These are phyloP conservation scores for Vitis cinerea DNA, from an alignment of 164 flowering plant species.

Conservation along the genomic window DNA sequence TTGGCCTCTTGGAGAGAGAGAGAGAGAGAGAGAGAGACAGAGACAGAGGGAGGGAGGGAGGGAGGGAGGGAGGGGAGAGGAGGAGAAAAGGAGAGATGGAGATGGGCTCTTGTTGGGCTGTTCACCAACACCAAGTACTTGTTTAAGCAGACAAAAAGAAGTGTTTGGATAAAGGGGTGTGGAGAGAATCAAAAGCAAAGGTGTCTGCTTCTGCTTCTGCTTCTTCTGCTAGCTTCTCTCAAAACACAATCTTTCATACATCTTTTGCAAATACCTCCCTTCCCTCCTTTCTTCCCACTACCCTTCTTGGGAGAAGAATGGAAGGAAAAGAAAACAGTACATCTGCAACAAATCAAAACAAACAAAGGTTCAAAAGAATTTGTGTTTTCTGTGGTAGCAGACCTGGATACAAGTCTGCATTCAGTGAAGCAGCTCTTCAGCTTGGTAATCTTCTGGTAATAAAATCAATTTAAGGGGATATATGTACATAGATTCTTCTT, in stretches of 20 bases:
- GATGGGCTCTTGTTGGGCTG: slow-evolving; percentile 34
- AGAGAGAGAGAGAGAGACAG: slow-evolving; percentile 10
- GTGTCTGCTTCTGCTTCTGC: slow-evolving; percentile 12
- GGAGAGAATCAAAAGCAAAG: slow-evolving; percentile 6
- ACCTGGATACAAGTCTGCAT: slow-evolving; percentile 54
- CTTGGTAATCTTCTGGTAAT: slow-evolving; percentile 66
- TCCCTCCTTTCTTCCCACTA: slow-evolving; percentile 9
- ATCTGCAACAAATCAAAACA: slow-evolving; percentile 25
- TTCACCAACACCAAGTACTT: slow-evolving; percentile 37
- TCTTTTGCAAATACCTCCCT: slow-evolving; percentile 10
- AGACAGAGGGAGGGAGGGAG: slow-evolving; percentile 6
- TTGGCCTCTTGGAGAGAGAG: slow-evolving; percentile 4
- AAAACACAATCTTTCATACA: not conserved
- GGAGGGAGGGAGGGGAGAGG: slow-evolving; percentile 9
- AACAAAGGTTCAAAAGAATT: slow-evolving; percentile 48
- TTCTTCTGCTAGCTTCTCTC: not conserved
- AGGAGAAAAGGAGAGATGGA: slow-evolving; percentile 25
- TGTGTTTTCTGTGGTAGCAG: slow-evolving; percentile 84
- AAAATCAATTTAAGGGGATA: not conserved
- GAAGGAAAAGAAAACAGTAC: slow-evolving; percentile 25
- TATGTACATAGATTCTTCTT: not conserved
- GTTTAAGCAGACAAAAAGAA: slow-evolving; percentile 38
- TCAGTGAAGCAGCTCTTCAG: slow-evolving; percentile 67
- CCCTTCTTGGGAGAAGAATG: slow-evolving; percentile 18
- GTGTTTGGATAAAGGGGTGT: slow-evolving; percentile 14